phyloP scores from a whole-genome alignment of 176 grass and related monocot genomes.

The Coix lacrymajobi region DNA sequence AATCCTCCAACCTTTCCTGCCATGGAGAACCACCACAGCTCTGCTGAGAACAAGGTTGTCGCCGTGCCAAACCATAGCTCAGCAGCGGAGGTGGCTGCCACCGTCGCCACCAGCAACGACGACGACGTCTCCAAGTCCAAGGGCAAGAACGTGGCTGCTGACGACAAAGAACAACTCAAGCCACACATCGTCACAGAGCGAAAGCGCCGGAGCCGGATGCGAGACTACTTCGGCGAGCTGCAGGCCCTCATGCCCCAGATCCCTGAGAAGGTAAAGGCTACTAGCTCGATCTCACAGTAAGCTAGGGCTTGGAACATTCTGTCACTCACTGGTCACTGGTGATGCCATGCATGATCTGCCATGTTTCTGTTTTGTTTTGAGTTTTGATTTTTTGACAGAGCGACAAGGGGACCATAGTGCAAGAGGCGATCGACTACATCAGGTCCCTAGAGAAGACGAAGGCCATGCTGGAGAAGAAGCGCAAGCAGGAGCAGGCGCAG shows the following conservation, averaged over 20 bases:
- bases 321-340: neutral
- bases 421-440: constrained; percentile 58
- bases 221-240: constrained; percentile 36
- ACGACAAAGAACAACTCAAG: neutral
- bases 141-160: neutral
- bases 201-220: constrained; percentile 48
- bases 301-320: neutral
- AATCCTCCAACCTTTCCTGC: neutral
- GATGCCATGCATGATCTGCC: neutral
- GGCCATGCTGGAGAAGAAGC: constrained; percentile 37
- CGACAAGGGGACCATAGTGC: constrained; percentile 59
- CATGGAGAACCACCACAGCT: neutral
- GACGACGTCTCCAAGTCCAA: neutral
- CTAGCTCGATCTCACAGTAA: neutral
- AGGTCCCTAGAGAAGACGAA: constrained; percentile 37
- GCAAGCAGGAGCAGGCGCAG: constrained; percentile 31
- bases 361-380: neutral
- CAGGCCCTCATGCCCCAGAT: constrained; percentile 31
- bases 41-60: neutral
- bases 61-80: neutral
- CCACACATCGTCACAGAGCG: constrained; percentile 34
- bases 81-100: neutral
- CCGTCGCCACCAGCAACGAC: too few relatives aligned
- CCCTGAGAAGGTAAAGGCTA: constrained; percentile 22
- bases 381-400: too few relatives aligned